phyloP scores from a whole-genome alignment of 306 rosid genomes.

The Hippophae tibetana region DNA sequence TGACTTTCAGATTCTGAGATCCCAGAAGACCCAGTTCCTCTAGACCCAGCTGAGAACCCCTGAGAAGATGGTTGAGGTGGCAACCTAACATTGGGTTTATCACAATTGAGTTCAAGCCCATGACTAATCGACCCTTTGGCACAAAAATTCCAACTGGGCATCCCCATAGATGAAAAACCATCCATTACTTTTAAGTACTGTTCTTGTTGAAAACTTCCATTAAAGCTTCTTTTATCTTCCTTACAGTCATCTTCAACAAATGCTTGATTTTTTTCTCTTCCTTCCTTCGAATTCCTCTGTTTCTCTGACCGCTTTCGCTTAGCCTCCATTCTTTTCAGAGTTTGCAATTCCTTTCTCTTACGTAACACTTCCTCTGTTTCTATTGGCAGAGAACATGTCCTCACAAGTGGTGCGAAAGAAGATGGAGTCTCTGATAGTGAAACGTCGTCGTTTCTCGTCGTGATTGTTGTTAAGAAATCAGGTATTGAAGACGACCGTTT shows the following conservation, averaged over 20 bases:
- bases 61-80: conserved; percentile 26
- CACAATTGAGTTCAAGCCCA: conserved; percentile 24
- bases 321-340: conserved; percentile 61
- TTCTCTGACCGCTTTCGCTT: conserved; percentile 61
- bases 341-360: conserved; percentile 74
- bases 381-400: conserved; percentile 61
- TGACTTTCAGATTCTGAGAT: conserved; percentile 38
- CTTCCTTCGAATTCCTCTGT: conserved; percentile 41
- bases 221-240: conserved; percentile 9
- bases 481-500: conserved; percentile 53
- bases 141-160: conserved; percentile 13
- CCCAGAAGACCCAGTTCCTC: conserved; percentile 41
- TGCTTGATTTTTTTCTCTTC: conserved; percentile 24
- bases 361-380: conserved; percentile 62
- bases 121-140: background rate
- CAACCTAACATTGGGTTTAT: conserved; percentile 1
- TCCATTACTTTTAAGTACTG: conserved; percentile 20
- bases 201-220: conserved; percentile 12
- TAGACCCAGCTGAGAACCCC: conserved; percentile 30
- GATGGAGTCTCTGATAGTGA: conserved; percentile 7
- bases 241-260: background rate
- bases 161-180: conserved; percentile 20
- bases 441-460: conserved; percentile 16
- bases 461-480: conserved; percentile 22
- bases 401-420: conserved; percentile 21